Evolutionary conservation across 2,329 filamentous ascomycete genomes (phyloP).

Genomic region (Pseudogymnoascus pannorum): DNA sequence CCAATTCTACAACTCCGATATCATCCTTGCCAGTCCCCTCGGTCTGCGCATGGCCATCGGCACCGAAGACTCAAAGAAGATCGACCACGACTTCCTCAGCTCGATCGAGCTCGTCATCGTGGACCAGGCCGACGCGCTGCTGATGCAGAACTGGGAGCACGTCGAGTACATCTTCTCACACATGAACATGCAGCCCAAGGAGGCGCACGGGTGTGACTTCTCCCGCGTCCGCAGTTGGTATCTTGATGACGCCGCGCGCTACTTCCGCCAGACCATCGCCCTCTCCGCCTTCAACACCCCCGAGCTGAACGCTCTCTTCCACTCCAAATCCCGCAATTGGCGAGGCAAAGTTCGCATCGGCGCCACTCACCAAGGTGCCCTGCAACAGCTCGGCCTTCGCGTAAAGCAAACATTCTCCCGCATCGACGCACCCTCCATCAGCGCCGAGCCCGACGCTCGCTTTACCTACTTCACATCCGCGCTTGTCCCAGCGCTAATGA

Average conservation of each 20-base stretch:
- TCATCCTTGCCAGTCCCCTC: conserved; percentile 84
- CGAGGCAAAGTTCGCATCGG: conserved; percentile 71
- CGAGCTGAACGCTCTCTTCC: conserved; percentile 74
- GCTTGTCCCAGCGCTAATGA: conserved; percentile 67
- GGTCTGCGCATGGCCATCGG: conserved; percentile 88
- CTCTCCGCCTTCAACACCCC: conserved; percentile 80
- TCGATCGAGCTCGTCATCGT: conserved; percentile 87
- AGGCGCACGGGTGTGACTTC: conserved; percentile 89
- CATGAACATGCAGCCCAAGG: conserved; percentile 82
- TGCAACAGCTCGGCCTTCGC: conserved; percentile 64
- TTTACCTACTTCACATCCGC: conserved; percentile 87
- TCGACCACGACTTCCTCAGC: conserved; percentile 83
- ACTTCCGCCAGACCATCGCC: conserved; percentile 79
- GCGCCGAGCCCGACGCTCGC: conserved; percentile 74
- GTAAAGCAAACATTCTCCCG: conserved; percentile 85
- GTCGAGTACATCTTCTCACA: conserved; percentile 86
- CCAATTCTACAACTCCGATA: conserved; percentile 93
- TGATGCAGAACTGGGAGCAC: conserved; percentile 99
- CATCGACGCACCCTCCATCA: conserved; percentile 64
- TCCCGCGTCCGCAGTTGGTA: conserved; percentile 87
- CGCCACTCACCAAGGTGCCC: conserved; percentile 58
- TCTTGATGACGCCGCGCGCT: conserved; percentile 73
- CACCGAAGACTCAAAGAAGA: conserved; percentile 56
- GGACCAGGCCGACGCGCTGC: conserved; percentile 84
- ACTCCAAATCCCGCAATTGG: conserved; percentile 70